These are phyloP conservation scores for Turnera subulata DNA, from an alignment of 345 rosid genomes.

Conservation along the genomic window DNA sequence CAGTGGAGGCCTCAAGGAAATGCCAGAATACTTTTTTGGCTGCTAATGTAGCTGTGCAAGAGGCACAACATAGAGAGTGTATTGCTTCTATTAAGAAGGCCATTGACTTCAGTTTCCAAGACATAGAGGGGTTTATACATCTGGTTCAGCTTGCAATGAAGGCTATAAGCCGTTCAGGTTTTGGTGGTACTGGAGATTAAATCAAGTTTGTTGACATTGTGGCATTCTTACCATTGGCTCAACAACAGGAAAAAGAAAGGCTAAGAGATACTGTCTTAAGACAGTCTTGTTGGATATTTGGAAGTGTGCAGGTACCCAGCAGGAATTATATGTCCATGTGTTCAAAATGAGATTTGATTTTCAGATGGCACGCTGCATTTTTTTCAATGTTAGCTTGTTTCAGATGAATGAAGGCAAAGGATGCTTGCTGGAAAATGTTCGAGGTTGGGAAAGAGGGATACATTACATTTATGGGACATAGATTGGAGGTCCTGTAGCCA, in stretches of 20 bases:
- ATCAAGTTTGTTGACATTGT: slow-evolving; percentile 25
- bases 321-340: slow-evolving; percentile 38
- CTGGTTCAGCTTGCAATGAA: slow-evolving; percentile 55
- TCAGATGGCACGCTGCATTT: slow-evolving; percentile 29
- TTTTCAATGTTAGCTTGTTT: slow-evolving; percentile 13
- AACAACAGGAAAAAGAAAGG: slow-evolving; percentile 7
- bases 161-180: slow-evolving; percentile 40
- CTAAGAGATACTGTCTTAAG: background rate
- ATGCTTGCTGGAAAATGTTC: slow-evolving; percentile 19
- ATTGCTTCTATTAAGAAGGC: slow-evolving; percentile 48
- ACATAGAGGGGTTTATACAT: slow-evolving; percentile 51
- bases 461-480: slow-evolving; percentile 9
- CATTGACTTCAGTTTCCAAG: slow-evolving; percentile 73
- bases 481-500: slow-evolving; percentile 14
- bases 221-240: slow-evolving; percentile 5
- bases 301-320: slow-evolving; percentile 15
- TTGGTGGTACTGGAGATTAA: slow-evolving; percentile 41
- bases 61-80: slow-evolving; percentile 36
- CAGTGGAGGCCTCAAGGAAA: slow-evolving; percentile 77
- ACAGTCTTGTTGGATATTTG: slow-evolving; percentile 17
- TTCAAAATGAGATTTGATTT: slow-evolving; percentile 41
- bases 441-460: slow-evolving; percentile 16
- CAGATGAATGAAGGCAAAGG: slow-evolving; percentile 18
- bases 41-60: slow-evolving; percentile 35
- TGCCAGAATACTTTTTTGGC: slow-evolving; percentile 48